Evolutionary conservation across 257 asterid genomes (phyloP), one percentile per base, ranked within the genome.

Genomic region (Sherardia arvensis): DNA sequence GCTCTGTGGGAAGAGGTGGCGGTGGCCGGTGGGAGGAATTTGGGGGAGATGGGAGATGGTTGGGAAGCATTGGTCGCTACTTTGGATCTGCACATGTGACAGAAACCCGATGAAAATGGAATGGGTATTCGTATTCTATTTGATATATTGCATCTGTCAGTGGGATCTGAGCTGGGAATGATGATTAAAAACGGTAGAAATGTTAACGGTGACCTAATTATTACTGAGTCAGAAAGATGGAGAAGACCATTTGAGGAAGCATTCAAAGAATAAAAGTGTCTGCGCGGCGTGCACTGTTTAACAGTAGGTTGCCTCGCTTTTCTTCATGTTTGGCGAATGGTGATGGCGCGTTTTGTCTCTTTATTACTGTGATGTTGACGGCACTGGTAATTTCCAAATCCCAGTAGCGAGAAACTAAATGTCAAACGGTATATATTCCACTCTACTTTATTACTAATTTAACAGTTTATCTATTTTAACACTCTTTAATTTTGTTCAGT

Each of bases 81-180:
- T 74, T 78, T 78, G 40, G 73, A 59, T 69, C 69, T 71, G 73
- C 83, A 78, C 83, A 78, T 78, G 53, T 2, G 63, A 56, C 48
- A 22, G 59, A 0, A 21, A 29, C 10, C 26, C 33, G 27, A 30
- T n/a, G 14, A 49, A 23, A 25, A 7, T 20, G 56, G 29, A 23
- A 48, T 14, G 43, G 21, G 62, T 38, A 38, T 38, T 38, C 11
- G n/a, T n/a, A n/a, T n/a, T n/a, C n/a, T n/a, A n/a, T n/a, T n/a
- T n/a, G n/a, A 38, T 38, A 10, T 38, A 38, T 38, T 38, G 47
- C 1, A 2, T 38, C 17, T 38, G 51, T 43, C n/a, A 43, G 17
- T 15, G 51, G 20, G 20, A 15, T 40, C n/a, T 3, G 48, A 40
- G n/a, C 4, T 14, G 3, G 17, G 18, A n/a, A n/a, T 34, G 11